Evolutionary conservation across 176 grass and related monocot genomes (phyloP), one percentile per base, ranked within the genome.

Genomic region (Triticum timopheevii): DNA sequence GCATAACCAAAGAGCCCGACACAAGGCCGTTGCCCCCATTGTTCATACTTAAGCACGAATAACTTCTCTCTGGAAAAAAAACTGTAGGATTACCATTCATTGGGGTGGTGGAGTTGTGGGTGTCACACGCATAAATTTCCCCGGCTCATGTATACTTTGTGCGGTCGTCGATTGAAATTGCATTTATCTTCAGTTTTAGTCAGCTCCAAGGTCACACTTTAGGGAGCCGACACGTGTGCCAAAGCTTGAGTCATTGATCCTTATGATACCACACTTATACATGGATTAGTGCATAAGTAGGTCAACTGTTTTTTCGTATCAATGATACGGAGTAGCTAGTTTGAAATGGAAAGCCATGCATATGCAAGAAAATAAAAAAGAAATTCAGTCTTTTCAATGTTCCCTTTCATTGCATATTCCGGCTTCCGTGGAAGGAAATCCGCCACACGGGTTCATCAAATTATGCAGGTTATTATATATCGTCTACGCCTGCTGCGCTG

Each of bases 361-460:
- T 44, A 73, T 13, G n/a, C 40, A 47, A 23, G 16, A 25, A 8
- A n/a, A 67, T 15, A 38, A 58, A 20, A 58, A 58, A 9, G 56
- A 59, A 9, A 8, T 39, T 71, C 10, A 52, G 39, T 22, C 31
- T 76, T n/a, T 50, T 68, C 19, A 10, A 2, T 36, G 22, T 8
- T 77, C 47, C 85, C 67, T 62, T 62, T 49, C 40, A 20, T 86
- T 47, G 15, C 28, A 34, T 13, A 50, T 31, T 64, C 16, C 10
- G 59, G 65, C 64, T 70, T 40, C 79, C 64, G 17, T 78, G 72
- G 71, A 74, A 74, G 38, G 44, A 47, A 74, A 59, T 22, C 56
- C 20, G 7, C 56, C 56, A 59, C 56, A 59, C 56, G 0, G 7
- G 2, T 22, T 19, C 56, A 22, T 59, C 56, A 59, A 58, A 59